Percentiles rank a stretch among this genome's conserved stretches.
Conservation (phyloP, 208 protist species). For the Crithidia expoeki region DNA sequence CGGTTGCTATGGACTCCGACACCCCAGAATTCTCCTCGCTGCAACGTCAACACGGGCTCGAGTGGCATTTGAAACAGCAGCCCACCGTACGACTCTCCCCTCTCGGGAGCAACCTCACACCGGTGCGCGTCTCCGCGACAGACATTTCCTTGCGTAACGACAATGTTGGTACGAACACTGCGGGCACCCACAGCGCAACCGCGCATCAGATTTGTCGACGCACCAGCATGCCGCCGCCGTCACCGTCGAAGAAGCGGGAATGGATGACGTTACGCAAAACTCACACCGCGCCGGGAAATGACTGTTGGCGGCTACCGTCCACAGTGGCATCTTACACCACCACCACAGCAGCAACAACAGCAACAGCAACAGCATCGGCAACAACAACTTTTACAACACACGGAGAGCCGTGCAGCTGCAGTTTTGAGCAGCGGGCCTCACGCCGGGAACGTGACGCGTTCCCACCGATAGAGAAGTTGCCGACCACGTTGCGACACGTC, state of each 20-base stretch:
- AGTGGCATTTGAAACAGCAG: no score
- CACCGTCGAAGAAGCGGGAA: neutral
- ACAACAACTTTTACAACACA: neutral
- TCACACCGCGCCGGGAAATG: slow-evolving; percentile 1
- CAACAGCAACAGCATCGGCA: neutral
- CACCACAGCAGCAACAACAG: neutral
- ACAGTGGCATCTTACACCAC: no score
- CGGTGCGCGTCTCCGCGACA: neutral
- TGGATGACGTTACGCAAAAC: slow-evolving; percentile 1
- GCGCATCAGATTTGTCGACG: neutral
- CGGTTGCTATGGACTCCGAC: slow-evolving; percentile 6
- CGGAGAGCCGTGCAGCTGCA: neutral
- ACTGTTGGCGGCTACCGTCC: no score
- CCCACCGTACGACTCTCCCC: neutral
- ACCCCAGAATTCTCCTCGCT: neutral
- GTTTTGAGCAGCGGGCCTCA: neutral
- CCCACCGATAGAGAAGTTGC: neutral
- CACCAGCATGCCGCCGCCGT: neutral
- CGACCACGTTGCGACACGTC: neutral
- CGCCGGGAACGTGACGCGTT: neutral
- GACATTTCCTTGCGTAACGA: neutral
- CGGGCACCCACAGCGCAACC: neutral
- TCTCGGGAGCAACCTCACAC: neutral
- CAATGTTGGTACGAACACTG: no score
- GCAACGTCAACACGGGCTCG: neutral